Base-by-base conservation (phyloP, 192 early-diverging fungal species). In the Phycomyces nitens region DNA sequence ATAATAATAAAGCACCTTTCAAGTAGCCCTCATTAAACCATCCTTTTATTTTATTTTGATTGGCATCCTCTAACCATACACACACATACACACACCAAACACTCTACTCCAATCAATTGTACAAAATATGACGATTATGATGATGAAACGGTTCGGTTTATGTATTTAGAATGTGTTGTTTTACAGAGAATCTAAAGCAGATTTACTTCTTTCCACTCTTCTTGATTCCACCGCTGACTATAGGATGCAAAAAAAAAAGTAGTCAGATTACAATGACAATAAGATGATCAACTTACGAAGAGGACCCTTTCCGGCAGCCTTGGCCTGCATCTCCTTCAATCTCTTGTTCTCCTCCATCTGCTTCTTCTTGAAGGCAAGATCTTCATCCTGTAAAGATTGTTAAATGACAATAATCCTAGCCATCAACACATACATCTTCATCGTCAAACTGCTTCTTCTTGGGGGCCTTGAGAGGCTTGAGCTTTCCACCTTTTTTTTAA, bases 391-490 rank as follows among this genome's bases (percentile, higher is more conserved):
- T 22, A 29, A 11, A 24, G 54, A 23, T 23, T 58, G 41, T 11
- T 3, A 20, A 50, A 56, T 14, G 15, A 18, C 34, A 23, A 56
- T 49, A 11, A 22, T 40, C 47, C 44, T 29, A n/a, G n/a, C n/a
- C n/a, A n/a, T n/a, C n/a, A n/a, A n/a, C n/a, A n/a, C n/a, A n/a
- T 66, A 80, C 81, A 26, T 92, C 89, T 71, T 92, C 89, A 20
- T 78, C 24, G 0, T 89, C 91, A 52, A 62, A 59, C 5, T 41
- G 38, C 50, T 66, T 76, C 81, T 89, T 88, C 88, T 93, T 93
- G 70, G 89, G 74, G 23, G 79, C 80, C 91, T 93, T 95, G 53
- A 95, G 80, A 58, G 93, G 93, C 88, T 93, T 93, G 42, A 86
- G 79, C 78, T 93, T 93, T 78, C 91, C 91, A 76, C 91, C 91